Evolutionary conservation across 805 yeast genomes (phyloP), one percentile per base, ranked within the genome.

Genomic region (Candida namnaoensis): DNA sequence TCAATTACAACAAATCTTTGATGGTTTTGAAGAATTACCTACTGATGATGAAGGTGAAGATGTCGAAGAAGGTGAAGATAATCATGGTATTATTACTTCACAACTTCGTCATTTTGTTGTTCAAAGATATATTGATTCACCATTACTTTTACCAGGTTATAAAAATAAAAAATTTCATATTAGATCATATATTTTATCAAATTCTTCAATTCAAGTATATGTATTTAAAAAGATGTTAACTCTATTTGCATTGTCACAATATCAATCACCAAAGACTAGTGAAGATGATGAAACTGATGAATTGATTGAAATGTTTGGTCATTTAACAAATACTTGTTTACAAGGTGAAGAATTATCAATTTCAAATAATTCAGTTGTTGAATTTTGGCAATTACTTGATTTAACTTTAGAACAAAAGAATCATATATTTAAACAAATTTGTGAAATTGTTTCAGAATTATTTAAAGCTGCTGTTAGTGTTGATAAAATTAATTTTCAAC

Each of bases 271-370:
- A 3, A 60, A 56, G 25, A 46, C 51, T n/a, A 57, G 56, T n/a
- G 51, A 53, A 7, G 56, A 58, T 32, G 62, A 60, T 6, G 63
- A 58, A 0, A 65, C 70, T 32, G 71, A 87, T 61, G 68, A 68
- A 1, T 49, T 45, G n/a, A 46, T 55, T 13, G 30, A 37, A 12
- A 48, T 55, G 57, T 44, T 46, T 41, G 88, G 93, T 2, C 99
- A 93, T 58, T 69, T 93, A 48, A 93, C 99, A 13, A 93, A 93
- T 56, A 93, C 99, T 0, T 93, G 99, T 64, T 62, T 88, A 32
- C 98, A 91, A 61, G 76, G 74, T 14, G 72, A 68, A 6, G 66
- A 60, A 32, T 56, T 61, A 6, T 65, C 72, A 11, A 52, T 66
- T 38, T 45, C 50, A 24, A 56, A 56, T 37, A 52, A 61, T 24